Evolutionary conservation across 2,329 filamentous ascomycete species (phyloP), one percentile per base, ranked within the genome.

Genomic region (Geosmithia putterillii): DNA sequence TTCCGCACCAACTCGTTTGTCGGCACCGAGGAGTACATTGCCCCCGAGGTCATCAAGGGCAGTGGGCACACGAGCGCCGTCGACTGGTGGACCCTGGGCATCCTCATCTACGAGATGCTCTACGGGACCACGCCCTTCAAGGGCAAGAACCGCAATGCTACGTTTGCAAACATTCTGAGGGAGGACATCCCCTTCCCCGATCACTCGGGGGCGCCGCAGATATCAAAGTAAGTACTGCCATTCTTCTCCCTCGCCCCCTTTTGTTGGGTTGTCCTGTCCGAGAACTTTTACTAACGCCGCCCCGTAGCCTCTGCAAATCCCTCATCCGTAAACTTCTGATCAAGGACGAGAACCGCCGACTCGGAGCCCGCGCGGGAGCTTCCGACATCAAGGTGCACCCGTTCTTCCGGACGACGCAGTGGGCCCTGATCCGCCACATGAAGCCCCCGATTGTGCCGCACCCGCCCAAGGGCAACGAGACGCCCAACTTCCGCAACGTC

Each of bases 101-200:
- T 98, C 52, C 66, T 98, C 57, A 88, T 98, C 45, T 98, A 96
- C 61, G 92, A 98, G 64, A 98, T 98, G 92, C 73, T 98, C 32
- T 98, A 90, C 66, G 92, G 92, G 44, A 98, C 90, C 1, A 98
- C 92, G 1, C 92, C 92, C 1, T 98, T 98, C 74, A 98, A 98
- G 70, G 92, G 92, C 53, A 96, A 98, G 76, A 98, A 95, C 64
- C 79, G 92, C 35, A 98, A 96, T 55, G 88, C 89, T 14, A 98
- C 92, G 0, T 98, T 98, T 67, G 90, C 89, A 47, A 98, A 96
- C 59, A 98, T 98, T 52, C 64, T 98, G 49, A 75, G 89, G 43
- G 92, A 98, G 61, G 92, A 98, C 51, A 92, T 95, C 47, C 86
- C 86, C 6, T 98, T 98, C 65, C 89, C 92, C 0, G 92, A 98